phyloP scores from a whole-genome alignment of 495 filamentous ascomycete species.

The Aspergillus carlsbadensis region DNA sequence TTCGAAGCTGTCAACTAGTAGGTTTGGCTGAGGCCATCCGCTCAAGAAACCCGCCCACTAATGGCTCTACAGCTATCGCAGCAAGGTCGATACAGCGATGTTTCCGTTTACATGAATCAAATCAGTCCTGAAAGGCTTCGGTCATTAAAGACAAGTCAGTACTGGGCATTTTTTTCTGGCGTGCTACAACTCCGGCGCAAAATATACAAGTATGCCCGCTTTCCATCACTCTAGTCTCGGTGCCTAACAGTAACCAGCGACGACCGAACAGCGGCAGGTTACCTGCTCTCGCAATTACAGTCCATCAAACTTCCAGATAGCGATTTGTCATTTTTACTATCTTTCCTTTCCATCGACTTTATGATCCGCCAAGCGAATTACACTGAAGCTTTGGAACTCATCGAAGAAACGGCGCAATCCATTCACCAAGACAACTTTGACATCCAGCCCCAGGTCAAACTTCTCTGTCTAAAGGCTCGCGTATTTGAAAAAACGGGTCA shows the following conservation, averaged over 20 bases:
- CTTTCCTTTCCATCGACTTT: conserved; percentile 69
- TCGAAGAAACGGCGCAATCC: conserved; percentile 65
- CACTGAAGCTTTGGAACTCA: conserved; percentile 59
- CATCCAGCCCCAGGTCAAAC: conserved; percentile 67
- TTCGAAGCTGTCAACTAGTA: conserved; percentile 57
- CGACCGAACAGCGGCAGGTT: conserved; percentile 65
- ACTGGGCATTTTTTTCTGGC: conserved; percentile 72
- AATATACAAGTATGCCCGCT: conserved; percentile 56
- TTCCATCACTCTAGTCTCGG: background rate
- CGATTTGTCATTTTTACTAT: conserved; percentile 69
- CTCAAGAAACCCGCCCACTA: conserved; percentile 16
- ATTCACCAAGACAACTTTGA: conserved; percentile 72
- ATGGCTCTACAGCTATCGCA: conserved; percentile 46
- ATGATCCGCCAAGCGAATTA: conserved; percentile 63
- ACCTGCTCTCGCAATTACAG: conserved; percentile 62
- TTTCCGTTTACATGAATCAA: conserved; percentile 63
- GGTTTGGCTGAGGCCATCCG: conserved; percentile 7
- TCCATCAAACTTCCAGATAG: conserved; percentile 57
- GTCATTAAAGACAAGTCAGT: conserved; percentile 74
- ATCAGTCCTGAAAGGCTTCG: conserved; percentile 65
- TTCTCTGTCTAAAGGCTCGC: conserved; percentile 74
- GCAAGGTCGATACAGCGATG: conserved; percentile 71
- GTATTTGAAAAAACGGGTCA: conserved; percentile 69
- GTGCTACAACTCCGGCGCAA: conserved; percentile 69
- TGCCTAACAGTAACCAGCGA: conserved; percentile 43